Conservation (phyloP, 768 basidiomycete species). For the Pisolithus albus region DNA sequence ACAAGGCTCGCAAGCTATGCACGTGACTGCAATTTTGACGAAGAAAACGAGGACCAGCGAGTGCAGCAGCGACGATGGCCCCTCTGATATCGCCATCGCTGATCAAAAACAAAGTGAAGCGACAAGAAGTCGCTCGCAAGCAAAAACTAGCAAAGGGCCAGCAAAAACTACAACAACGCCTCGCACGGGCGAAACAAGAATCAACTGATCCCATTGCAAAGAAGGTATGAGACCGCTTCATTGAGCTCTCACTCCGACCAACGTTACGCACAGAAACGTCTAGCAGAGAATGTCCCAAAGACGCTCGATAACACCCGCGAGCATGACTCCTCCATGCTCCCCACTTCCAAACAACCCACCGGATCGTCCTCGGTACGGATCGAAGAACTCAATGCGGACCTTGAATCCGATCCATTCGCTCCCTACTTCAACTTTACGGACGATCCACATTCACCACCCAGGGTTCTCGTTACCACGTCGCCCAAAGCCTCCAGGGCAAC, state of each 20-base stretch:
- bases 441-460: slow-evolving; percentile 70
- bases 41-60: too few relatives aligned
- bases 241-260: not conserved
- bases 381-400: slow-evolving; percentile 60
- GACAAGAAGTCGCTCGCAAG: slow-evolving; percentile 70
- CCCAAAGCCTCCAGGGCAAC: slow-evolving; percentile 82
- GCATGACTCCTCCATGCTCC: slow-evolving; percentile 49
- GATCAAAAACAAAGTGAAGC: slow-evolving; percentile 85
- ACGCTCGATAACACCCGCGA: slow-evolving; percentile 94
- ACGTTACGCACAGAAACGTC: not conserved
- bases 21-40: too few relatives aligned
- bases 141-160: slow-evolving; percentile 72
- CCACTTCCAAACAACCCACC: slow-evolving; percentile 25
- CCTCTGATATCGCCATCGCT: slow-evolving; percentile 50
- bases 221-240: slow-evolving; percentile 47
- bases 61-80: slow-evolving; percentile 36
- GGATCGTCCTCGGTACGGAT: slow-evolving; percentile 32
- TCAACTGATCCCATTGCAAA: slow-evolving; percentile 68
- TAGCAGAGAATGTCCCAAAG: slow-evolving; percentile 77
- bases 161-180: slow-evolving; percentile 71
- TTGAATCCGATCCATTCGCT: slow-evolving; percentile 71
- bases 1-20: not conserved
- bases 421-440: slow-evolving; percentile 65
- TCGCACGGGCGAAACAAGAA: slow-evolving; percentile 74
- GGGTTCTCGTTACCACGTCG: slow-evolving; percentile 87